Conservation (phyloP, 2,329 filamentous ascomycete genomes). For the Talaromyces marneffei region DNA sequence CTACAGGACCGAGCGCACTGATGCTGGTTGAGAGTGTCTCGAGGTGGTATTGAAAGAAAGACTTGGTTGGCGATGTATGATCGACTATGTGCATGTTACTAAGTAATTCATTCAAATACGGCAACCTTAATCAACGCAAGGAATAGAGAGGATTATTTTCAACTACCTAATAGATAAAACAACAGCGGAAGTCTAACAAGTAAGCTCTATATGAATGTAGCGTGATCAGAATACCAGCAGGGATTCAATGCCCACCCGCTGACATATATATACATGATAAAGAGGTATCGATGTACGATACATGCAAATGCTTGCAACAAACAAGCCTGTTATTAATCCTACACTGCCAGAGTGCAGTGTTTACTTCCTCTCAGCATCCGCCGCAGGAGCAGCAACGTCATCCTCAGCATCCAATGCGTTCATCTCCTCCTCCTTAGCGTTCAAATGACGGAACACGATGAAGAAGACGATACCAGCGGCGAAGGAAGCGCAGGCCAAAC, state of each 20-base stretch:
- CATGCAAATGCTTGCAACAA: background rate
- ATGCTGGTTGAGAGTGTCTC: no score
- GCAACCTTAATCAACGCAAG: background rate
- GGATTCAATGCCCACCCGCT: background rate
- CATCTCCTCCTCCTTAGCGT: conserved; percentile 46
- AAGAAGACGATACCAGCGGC: conserved; percentile 44
- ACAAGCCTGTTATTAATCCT: background rate
- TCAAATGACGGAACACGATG: conserved; percentile 44
- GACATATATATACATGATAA: background rate
- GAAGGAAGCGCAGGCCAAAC: conserved; percentile 48
- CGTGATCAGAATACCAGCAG: background rate
- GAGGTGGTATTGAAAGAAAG: background rate
- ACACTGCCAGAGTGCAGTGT: background rate
- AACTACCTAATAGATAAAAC: background rate
- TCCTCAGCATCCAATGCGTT: conserved; percentile 43
- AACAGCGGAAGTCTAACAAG: background rate
- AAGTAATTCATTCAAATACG: background rate
- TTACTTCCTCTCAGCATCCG: background rate
- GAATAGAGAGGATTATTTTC: background rate
- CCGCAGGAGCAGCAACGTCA: background rate
- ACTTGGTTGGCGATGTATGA: background rate
- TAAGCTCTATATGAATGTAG: background rate
- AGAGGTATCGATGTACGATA: background rate
- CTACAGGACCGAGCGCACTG: background rate
- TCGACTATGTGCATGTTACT: background rate